Percentiles rank a stretch among this genome's conserved stretches.
Conservation (phyloP, 371 early-diverging fungal genomes). For the Mortierella sp. region DNA sequence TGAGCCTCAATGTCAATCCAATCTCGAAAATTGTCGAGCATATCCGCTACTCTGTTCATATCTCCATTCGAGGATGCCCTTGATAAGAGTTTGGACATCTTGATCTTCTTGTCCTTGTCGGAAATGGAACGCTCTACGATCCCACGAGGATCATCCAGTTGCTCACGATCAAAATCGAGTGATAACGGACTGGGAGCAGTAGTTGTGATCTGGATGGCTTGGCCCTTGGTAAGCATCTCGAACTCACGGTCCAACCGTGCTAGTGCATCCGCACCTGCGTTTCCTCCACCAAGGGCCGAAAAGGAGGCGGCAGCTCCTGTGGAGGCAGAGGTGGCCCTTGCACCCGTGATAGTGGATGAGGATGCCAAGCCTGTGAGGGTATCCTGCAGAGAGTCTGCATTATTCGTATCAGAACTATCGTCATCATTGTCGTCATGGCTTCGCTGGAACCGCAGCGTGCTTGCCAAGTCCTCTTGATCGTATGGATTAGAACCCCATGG, state of each 20-base stretch:
- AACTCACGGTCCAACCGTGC: conserved; percentile 45
- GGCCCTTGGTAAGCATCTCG: conserved; percentile 44
- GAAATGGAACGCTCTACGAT: conserved; percentile 43
- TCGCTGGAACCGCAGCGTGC: conserved; percentile 35
- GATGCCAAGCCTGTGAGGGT: conserved; percentile 38
- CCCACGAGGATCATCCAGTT: conserved; percentile 45
- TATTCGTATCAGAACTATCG: conserved; percentile 12
- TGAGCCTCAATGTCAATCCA: conserved; percentile 83
- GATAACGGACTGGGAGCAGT: conserved; percentile 13
- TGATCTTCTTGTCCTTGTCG: conserved; percentile 58
- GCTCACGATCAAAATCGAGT: conserved; percentile 38
- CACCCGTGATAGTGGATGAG: conserved; percentile 8
- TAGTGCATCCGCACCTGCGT: conserved; percentile 21
- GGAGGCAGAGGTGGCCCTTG: conserved; percentile 6
- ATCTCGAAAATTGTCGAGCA: conserved; percentile 64
- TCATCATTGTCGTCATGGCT: conserved; percentile 28
- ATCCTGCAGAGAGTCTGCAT: too few species aligned
- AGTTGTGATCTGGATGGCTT: conserved; percentile 33
- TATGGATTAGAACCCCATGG: conserved; percentile 50
- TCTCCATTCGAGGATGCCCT: conserved; percentile 73
- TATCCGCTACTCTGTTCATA: conserved; percentile 56
- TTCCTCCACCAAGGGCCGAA: conserved; percentile 3
- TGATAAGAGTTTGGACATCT: conserved; percentile 66
- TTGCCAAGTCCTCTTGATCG: conserved; percentile 39
- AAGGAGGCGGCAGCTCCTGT: conserved; percentile 8